Evolutionary conservation across 2,329 filamentous ascomycete genomes (phyloP), one percentile per base, ranked within the genome.

Genomic region (Pseudofabraea citricarpa): DNA sequence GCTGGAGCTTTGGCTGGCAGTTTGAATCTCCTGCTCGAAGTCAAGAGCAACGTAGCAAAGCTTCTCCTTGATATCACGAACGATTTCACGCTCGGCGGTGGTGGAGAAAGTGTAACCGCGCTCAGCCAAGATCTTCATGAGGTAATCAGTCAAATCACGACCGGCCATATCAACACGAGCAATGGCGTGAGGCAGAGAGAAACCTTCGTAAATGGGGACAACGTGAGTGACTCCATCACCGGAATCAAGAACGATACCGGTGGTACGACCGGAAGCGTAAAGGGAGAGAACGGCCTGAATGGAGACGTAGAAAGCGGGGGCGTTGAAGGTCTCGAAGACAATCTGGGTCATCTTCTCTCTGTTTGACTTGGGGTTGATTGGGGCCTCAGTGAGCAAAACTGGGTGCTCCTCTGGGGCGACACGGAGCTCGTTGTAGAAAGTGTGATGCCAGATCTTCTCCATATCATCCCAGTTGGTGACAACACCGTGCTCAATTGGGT

Each of bases 321-420:
- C 91, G 80, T 98, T 97, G 85, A 98, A 98, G 64, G 93, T 98
- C 85, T 98, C 93, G 80, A 98, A 98, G 72, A 98, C 90, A 59
- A 98, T 98, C 80, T 98, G 93, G 62, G 93, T 97, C 93, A 98
- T 98, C 90, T 98, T 98, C 83, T 98, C 93, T 85, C 93, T 88
- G 83, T 98, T 98, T 79, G 88, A 95, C 84, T 97, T 97, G 73
- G 93, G 93, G 85, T 98, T 98, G 85, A 98, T 97, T 62, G 93
- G 93, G 64, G 93, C 93, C 81, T 98, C 93, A 63, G 93, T 98
- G 72, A 98, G 83, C 69, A 98, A 84, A 70, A 97, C 90, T 64
- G 93, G 93, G 84, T 98, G 93, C 86, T 98, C 93, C 83, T 98
- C 93, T 64, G 93, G 93, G 64, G 93, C 93, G 57, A 98, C 93